Percentiles rank a stretch among this genome's conserved stretches.
Evolutionary conservation across 495 filamentous ascomycete species (phyloP).

Genomic region (Podospora comata): DNA sequence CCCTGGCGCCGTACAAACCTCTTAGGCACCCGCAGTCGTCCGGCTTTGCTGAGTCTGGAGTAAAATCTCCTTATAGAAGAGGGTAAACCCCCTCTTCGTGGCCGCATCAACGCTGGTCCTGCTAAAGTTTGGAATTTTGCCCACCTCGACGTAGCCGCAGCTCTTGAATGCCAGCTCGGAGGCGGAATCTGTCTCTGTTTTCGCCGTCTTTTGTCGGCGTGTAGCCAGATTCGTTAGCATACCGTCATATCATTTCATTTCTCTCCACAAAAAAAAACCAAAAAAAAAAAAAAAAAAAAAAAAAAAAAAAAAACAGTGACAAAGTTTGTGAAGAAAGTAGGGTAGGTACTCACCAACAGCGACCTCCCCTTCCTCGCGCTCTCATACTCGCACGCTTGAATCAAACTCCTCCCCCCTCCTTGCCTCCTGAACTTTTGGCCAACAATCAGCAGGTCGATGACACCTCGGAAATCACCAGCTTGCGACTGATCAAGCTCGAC

Average conservation of each 20-base stretch:
- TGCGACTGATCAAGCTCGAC: constrained; percentile 35
- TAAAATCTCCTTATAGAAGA: constrained; percentile 42
- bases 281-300: background rate
- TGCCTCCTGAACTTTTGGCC: constrained; percentile 29
- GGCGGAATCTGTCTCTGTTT: constrained; percentile 35
- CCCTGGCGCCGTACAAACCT: too few species aligned
- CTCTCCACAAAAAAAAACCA: background rate
- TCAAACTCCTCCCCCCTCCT: constrained; percentile 33
- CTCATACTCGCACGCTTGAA: constrained; percentile 38
- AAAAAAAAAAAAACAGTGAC: background rate
- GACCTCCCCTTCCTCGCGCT: constrained; percentile 34
- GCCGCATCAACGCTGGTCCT: background rate
- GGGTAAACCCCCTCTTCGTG: constrained; percentile 35
- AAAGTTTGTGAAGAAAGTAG: too few species aligned
- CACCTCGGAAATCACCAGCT: constrained; percentile 37
- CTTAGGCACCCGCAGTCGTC: background rate
- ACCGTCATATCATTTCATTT: background rate
- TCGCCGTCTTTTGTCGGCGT: constrained; percentile 29
- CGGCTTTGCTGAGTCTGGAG: background rate
- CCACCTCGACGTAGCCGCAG: constrained; percentile 38
- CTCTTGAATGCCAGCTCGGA: constrained; percentile 36
- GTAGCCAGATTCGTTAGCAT: background rate
- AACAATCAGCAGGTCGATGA: constrained; percentile 41
- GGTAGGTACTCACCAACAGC: constrained; percentile 33
- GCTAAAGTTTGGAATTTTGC: constrained; percentile 38